Base-by-base conservation (phyloP, 2,329 filamentous ascomycete species). In the Capronia coronata region DNA sequence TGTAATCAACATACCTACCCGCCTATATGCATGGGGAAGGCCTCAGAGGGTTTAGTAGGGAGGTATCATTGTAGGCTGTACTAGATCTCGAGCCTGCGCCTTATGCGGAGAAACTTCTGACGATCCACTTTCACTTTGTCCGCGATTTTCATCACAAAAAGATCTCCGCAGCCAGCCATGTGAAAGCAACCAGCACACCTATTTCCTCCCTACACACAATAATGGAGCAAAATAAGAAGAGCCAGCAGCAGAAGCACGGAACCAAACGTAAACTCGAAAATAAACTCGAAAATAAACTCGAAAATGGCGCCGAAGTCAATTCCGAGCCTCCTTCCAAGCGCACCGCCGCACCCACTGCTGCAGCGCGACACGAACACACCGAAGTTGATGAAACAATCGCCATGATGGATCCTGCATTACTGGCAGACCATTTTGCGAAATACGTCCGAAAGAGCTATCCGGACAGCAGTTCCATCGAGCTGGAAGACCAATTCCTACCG, bases 401-500 rank as follows among this genome's bases (percentile, higher is more conserved):
- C 38, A 79, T 81, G 53, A 90, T 96, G 83, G 87, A 95, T 66
- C 83, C 80, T 52, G 80, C 83, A 58, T 75, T 96, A 35, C 72
- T 96, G 40, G 87, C 90, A 1, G 91, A 96, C 65, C 83, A 95
- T 65, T 75, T 96, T 54, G 86, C 86, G 5, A 84, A 93, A 63
- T 80, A 86, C 63, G 84, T 87, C 46, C 80, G 78, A 57, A 78
- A 84, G 19, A 86, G 88, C 46, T 49, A 48, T 32, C 80, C 79
- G 22, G 84, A 95, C 45, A 68, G 96, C 62, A 95, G 86, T 60
- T 73, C 82, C 0, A 78, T 97, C 34, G 93, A 98, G 69, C 72
- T 94, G 25, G 83, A 87, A 49, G 90, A 96, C 64, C 73, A 87
- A 62, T 83, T 86, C 48, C 75, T 97, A 45, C 82, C 87, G 59